Evolutionary conservation across 1,284 basidiomycete species (phyloP), one percentile per base, ranked within the genome.

Genomic region (Cystobasidium slooffiae): DNA sequence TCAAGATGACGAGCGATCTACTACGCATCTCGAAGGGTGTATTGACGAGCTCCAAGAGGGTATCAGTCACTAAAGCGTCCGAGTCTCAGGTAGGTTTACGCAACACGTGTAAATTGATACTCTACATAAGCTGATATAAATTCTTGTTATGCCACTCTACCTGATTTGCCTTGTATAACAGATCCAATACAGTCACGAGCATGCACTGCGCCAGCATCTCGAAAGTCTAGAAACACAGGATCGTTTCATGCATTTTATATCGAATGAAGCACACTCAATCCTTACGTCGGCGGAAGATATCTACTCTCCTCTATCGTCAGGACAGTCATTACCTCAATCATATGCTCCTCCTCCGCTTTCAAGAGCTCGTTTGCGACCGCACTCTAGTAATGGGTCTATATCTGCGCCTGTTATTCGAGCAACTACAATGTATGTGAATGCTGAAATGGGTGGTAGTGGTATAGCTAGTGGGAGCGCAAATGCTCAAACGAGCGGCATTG

Each of bases 371-470:
- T 41, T 73, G 20, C 47, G 70, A 44, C 62, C 51, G n/a, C 70
- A 62, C 31, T 65, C 63, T 12, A 65, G 70, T 53, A 52, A 66
- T 16, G 63, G 70, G 10, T 66, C 64, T 12, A 66, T 66, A 3
- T 47, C 63, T 20, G 44, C 69, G 14, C 20, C 44, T 39, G 46
- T 63, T 7, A 49, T 22, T 20, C 62, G 63, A 22, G 70, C 70
- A 8, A 65, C 59, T 31, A 73, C 70, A 2, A 73, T 73, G 70
- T 73, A 65, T 53, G 51, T 73, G n/a, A 62, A 73, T 44, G 70
- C 70, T 10, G 51, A 66, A 20, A 56, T 64, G 22, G 59, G 47
- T 22, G 37, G 65, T 49, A 39, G 24, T 44, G 47, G 47, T 12
- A 24, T 20, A 6, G 51, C 47, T 67, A 22, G 24, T 3, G 55